Percentiles rank a stretch among this genome's conserved stretches.
Evolutionary conservation across 805 yeast species (phyloP).

Genomic region (Candida gorgasii): DNA sequence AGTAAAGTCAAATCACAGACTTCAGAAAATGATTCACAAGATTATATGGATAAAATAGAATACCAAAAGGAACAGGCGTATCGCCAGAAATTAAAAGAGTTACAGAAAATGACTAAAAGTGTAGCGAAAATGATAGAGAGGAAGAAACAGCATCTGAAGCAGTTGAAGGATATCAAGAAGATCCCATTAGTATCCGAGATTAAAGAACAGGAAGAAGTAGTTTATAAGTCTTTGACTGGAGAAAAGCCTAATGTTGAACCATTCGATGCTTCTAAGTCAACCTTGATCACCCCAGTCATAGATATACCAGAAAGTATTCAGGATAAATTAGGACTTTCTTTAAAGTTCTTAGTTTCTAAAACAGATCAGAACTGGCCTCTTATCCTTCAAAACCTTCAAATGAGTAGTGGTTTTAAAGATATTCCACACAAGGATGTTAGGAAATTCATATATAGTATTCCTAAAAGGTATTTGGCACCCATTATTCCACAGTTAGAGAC

Average conservation of each 20-base stretch:
- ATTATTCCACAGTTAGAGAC: constrained; percentile 38
- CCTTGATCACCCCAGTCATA: constrained; percentile 21
- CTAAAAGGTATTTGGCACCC: constrained; percentile 32
- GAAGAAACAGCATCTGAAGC: constrained; percentile 20
- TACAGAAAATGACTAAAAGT: constrained; percentile 29
- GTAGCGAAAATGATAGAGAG: constrained; percentile 25
- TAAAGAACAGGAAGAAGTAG: constrained; percentile 13
- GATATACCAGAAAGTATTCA: constrained; percentile 38
- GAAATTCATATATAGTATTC: constrained; percentile 41
- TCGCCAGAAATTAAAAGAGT: constrained; percentile 26
- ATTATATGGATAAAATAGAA: constrained; percentile 3
- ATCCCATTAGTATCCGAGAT: constrained; percentile 21
- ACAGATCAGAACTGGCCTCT: constrained; percentile 49
- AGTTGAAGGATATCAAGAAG: constrained; percentile 15
- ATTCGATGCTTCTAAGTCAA: constrained; percentile 11
- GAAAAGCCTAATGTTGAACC: not conserved
- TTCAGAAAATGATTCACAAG: not conserved
- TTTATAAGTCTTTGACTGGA: constrained; percentile 14
- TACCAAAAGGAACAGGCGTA: constrained; percentile 23
- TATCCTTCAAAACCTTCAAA: constrained; percentile 39
- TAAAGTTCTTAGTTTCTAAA: constrained; percentile 39
- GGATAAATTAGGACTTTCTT: constrained; percentile 39
- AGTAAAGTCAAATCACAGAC: too few species aligned
- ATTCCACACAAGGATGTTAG: constrained; percentile 34
- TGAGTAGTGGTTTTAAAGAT: constrained; percentile 36